Conservation (phyloP, 1,139 yeast genomes). For the Hansenula sp. region DNA sequence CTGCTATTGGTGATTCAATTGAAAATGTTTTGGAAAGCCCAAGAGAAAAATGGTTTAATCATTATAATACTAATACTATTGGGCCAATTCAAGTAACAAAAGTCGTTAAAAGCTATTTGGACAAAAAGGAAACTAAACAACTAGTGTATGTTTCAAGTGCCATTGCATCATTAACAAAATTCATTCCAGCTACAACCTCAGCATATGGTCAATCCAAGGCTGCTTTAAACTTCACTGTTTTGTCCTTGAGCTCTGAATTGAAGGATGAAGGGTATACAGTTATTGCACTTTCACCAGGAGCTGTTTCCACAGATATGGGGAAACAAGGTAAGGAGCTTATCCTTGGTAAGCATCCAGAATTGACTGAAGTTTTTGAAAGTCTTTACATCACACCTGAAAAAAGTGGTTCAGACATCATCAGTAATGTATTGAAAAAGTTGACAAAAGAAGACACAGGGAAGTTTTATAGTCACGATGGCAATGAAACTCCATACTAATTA, state of each 20-base stretch:
- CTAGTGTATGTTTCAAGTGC: conserved; percentile 20
- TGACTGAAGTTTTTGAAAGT: too few relatives aligned
- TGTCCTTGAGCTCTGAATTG: conserved; percentile 15
- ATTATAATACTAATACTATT: background rate
- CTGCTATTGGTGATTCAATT: too few relatives aligned
- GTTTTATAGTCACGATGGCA: background rate
- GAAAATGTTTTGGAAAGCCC: too few relatives aligned
- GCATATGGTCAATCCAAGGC: too few relatives aligned
- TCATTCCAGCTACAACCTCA: conserved; percentile 5
- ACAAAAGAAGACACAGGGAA: background rate
- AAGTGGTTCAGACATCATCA: background rate
- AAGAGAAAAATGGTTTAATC: background rate
- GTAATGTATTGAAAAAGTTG: background rate
- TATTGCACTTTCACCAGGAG: conserved; percentile 27
- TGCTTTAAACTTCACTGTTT: too few relatives aligned
- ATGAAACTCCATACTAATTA: too few relatives aligned
- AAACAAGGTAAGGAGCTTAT: background rate
- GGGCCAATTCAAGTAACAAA: conserved; percentile 1
- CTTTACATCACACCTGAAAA: background rate
- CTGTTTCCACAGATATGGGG: conserved; percentile 26
- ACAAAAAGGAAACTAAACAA: conserved; percentile 14
- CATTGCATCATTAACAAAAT: conserved; percentile 18
- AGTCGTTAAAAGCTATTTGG: conserved; percentile 1
- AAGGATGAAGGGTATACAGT: conserved; percentile 18
- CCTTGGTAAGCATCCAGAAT: too few relatives aligned